Conservation (phyloP, 2,329 filamentous ascomycete species). For the Tolypocladium guangdongense region DNA sequence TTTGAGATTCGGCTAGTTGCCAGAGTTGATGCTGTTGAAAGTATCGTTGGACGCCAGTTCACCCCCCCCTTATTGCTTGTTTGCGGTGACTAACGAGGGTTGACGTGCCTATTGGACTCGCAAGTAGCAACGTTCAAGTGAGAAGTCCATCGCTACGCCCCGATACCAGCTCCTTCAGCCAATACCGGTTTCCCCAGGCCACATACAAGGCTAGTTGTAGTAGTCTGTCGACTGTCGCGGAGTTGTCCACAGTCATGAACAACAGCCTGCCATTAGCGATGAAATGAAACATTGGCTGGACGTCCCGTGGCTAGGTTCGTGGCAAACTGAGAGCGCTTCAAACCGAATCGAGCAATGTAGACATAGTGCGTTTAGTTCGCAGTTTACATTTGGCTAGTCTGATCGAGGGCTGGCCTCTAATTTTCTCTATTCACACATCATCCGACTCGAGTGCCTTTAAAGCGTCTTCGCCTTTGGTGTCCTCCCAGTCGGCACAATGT, state of each 20-base stretch:
- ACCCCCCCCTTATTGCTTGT: too few species aligned
- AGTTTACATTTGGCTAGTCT: neutral
- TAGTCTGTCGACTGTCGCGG: neutral
- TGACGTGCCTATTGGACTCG: neutral
- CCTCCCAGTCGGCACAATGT: slow-evolving; percentile 27
- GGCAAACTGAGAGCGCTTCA: too few species aligned
- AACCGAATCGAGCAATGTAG: neutral
- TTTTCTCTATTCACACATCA: neutral
- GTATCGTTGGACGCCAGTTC: too few species aligned
- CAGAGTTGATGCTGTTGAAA: neutral
- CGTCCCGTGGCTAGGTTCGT: too few species aligned
- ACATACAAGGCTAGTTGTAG: neutral
- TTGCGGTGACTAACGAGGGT: neutral
- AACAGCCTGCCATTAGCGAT: neutral
- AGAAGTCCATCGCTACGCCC: neutral
- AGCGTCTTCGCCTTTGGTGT: slow-evolving; percentile 26
- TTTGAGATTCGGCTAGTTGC: neutral
- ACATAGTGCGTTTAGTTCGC: neutral
- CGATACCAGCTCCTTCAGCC: too few species aligned
- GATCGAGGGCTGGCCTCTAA: neutral
- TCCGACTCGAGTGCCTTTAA: neutral
- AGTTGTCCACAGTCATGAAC: neutral
- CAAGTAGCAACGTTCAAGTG: neutral
- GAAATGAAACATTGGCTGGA: too few species aligned
- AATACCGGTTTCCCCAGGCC: neutral